Evolutionary conservation across 768 basidiomycete species (phyloP), one percentile per base, ranked within the genome.

Genomic region (Xanthoconium stramineum): DNA sequence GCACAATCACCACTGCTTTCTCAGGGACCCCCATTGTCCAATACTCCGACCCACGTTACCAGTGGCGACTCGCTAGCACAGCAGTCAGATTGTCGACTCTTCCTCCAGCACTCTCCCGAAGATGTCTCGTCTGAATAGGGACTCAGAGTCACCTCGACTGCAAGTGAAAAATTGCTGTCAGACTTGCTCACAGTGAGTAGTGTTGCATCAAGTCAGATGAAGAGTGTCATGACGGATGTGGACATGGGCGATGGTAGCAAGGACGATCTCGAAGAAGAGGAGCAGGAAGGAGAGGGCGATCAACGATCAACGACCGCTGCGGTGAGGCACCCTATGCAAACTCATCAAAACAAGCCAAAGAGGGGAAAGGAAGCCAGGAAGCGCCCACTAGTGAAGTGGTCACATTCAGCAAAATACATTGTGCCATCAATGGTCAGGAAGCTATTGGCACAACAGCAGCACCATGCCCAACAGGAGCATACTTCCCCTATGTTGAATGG

Each of bases 81-180:
- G 56, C 65, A 64, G 20, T 63, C 74, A 13, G 77, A 78, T 62
- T 70, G 74, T 56, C 71, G 73, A 10, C 79, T 78, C 65, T 79
- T 80, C 70, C 62, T 80, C 15, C 75, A 72, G 53, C 73, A 78
- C 32, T 78, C 78, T 10, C 78, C 78, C 17, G 76, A 74, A 5
- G 62, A 67, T 38, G 67, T 50, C 20, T 78, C 76, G 0, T 71
- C 73, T 33, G 77, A 77, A 47, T 68, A 66, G 24, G 70, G 60
- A 24, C 24, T 24, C 24, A 24, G 24, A 50, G 64, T 66, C 14
- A 64, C 58, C 9, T 70, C 68, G 8, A 70, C 65, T 5, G 71
- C 62, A 46, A 70, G 72, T 32, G 73, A 71, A 32, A 75, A 67
- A 57, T 72, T 66, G 0, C 60, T 70, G 1, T 69, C 66, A 4